Base-by-base conservation (phyloP, 495 filamentous ascomycete genomes). In the Aspergillus olivimuriae region DNA sequence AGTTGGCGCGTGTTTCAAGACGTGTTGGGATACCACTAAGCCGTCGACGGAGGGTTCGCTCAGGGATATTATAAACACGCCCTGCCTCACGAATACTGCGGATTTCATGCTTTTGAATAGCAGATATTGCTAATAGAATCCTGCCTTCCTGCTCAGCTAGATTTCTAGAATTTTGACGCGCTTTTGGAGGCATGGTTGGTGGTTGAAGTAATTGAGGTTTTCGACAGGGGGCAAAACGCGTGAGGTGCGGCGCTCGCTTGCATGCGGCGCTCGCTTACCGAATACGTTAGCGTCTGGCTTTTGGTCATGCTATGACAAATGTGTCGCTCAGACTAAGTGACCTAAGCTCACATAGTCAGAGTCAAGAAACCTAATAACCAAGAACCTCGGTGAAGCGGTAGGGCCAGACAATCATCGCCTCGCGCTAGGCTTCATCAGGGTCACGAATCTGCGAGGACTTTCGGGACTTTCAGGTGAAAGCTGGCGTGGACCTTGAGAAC, bases 21-120 rank as follows among this genome's bases (percentile, higher is more conserved):
- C 20, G 37, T 22, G 17, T 14, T 23, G 23, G 11, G 26, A 14
- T 19, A 22, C 24, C 33, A 49, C 46, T 42, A 30, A 50, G 41
- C 14, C 56, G 45, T 20, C 8, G 4, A 6, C 16, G 34, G 4
- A 63, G 41, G 7, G 49, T 60, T 11, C 48, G 11, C 20, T 23
- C 10, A 23, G 49, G 45, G 18, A 63, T 46, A 42, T 54, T 58
- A 45, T 54, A 63, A 18, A 40, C 17, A 16, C 49, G 50, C 34
- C 54, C 45, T 36, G 54, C 51, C 40, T 38, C 19, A 19, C 37
- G 35, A 41, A 41, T 41, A 14, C 1, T 14, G 2, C 4, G 3
- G 11, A 41, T 42, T 36, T 53, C 44, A 45, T 46, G 21, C 20
- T 52, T 54, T 31, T 51, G 3, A 28, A 41, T 14, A 31, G 39